A percentile compares a stretch with the other conserved stretches of the same genome.
Evolutionary conservation across 768 basidiomycete species (phyloP).

Genomic region (Hygrophorus russula): DNA sequence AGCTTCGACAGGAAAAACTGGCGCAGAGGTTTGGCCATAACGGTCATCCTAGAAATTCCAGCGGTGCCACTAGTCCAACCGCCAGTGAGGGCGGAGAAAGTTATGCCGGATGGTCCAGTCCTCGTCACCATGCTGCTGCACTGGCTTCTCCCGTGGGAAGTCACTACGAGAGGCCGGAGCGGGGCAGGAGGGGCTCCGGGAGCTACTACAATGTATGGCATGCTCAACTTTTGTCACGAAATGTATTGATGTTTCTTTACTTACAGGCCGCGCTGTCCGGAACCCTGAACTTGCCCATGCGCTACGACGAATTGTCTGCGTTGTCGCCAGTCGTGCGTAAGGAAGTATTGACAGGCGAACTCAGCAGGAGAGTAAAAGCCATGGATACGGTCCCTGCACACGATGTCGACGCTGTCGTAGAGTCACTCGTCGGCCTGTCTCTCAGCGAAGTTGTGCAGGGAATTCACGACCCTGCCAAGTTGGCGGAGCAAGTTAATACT

Average conservation of each 20-base stretch:
- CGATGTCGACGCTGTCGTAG: constrained; percentile 57
- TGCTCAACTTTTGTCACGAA: constrained; percentile 1
- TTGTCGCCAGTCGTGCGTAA: constrained; percentile 82
- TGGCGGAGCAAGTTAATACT: constrained; percentile 50
- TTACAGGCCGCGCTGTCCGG: constrained; percentile 70
- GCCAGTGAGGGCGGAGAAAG: constrained; percentile 74
- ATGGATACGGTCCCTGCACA: constrained; percentile 38
- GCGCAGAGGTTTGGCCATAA: constrained; percentile 75
- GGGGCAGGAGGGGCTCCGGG: constrained; percentile 68
- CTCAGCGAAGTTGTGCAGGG: constrained; percentile 68
- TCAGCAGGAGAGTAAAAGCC: constrained; percentile 60
- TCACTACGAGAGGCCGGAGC: constrained; percentile 46
- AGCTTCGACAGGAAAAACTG: constrained; percentile 81
- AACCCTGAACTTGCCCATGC: constrained; percentile 72
- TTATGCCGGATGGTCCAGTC: constrained; percentile 64
- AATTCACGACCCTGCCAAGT: constrained; percentile 57
- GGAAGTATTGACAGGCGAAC: constrained; percentile 76
- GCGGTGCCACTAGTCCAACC: constrained; percentile 79
- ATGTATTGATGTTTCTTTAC: constrained; percentile 7
- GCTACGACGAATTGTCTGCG: constrained; percentile 74
- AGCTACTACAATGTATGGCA: constrained; percentile 72
- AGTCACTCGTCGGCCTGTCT: constrained; percentile 57
- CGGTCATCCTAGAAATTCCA: constrained; percentile 69
- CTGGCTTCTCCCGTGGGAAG: constrained; percentile 46
- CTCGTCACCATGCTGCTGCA: constrained; percentile 40